A percentile compares a stretch with the other conserved stretches of the same genome.
Evolutionary conservation across 2,329 filamentous ascomycete genomes (phyloP).

Genomic region (Neonectria coccinea): DNA sequence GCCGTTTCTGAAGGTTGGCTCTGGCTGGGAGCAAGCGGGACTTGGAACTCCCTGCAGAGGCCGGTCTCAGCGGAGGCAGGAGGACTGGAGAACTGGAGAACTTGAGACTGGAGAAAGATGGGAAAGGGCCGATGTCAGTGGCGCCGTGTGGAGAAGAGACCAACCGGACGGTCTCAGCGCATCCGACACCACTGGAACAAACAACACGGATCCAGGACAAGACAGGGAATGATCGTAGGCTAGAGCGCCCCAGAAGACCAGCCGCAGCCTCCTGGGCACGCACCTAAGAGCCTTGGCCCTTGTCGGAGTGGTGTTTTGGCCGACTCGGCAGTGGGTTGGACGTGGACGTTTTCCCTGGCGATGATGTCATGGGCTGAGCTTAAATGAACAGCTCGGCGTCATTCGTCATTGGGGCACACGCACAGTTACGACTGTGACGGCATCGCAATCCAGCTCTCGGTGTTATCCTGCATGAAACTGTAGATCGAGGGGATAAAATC

Average conservation of each 20-base stretch:
- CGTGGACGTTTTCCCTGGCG: neutral
- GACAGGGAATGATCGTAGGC: conserved; percentile 3
- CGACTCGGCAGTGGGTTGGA: neutral
- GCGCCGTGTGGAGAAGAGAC: conserved; percentile 34
- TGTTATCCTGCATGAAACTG: conserved; percentile 22
- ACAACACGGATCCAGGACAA: neutral
- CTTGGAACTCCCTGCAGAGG: conserved; percentile 5
- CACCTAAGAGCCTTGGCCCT: conserved; percentile 1
- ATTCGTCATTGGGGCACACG: conserved; percentile 27
- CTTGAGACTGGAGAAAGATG: conserved; percentile 1
- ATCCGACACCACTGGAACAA: conserved; percentile 2
- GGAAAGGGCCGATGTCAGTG: conserved; percentile 46
- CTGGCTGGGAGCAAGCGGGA: conserved; percentile 15
- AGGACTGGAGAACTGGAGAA: neutral
- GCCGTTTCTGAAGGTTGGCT: conserved; percentile 7
- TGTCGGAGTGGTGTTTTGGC: neutral
- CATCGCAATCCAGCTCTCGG: conserved; percentile 35
- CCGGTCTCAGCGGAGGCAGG: conserved; percentile 25
- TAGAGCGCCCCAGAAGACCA: conserved; percentile 5
- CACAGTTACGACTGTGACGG: conserved; percentile 28
- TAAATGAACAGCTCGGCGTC: conserved; percentile 33
- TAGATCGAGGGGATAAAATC: conserved; percentile 7
- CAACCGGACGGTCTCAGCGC: conserved; percentile 27
- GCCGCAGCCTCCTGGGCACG: neutral
- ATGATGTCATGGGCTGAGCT: conserved; percentile 46